Evolutionary conservation across 1,284 basidiomycete genomes (phyloP), one percentile per base, ranked within the genome.

Genomic region (Ustilago xerochloae): DNA sequence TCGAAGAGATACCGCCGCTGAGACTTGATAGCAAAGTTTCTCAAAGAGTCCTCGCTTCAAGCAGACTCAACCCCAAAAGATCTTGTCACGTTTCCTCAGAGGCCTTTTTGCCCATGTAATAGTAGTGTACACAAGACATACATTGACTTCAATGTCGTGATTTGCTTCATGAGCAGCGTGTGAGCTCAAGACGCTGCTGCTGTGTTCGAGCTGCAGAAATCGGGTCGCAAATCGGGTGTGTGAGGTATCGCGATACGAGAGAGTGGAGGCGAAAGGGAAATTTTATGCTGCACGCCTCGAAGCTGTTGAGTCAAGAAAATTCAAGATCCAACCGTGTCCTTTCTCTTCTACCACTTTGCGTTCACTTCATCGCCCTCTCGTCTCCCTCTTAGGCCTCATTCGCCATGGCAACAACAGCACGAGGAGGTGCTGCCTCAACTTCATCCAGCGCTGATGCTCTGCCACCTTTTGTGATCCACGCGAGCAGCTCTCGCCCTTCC

Each of bases 391-490:
- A 20, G 12, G 6, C 12, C 16, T 16, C n/a, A 12, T 18, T 43
- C 22, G n/a, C 3, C 16, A 46, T 47, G 32, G 20, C 30, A 35
- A 22, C 60, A 20, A 50, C 51, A 4, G 22, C 26, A 26, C n/a
- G 30, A 26, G n/a, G 26, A 48, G 24, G n/a, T 22, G 35, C 45
- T 3, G 41, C 10, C 0, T 15, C 33, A 46, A 43, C 49, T 6
- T 48, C 46, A 0, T 38, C 50, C 0, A 61, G 57, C 29, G 20
- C 47, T 15, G 50, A 52, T n/a, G 28, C 52, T 20, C 47, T 71
- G 18, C 63, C 63, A 12, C 50, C 68, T 1, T 71, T 71, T 22
- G 54, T 71, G 35, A 58, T 71, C 20, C 54, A 47, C 8, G 61
- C 61, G 16, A 59, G 56, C 52, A 63, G 56, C 45, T 63, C 56